A percentile compares a stretch with the other conserved stretches of the same genome.
phyloP scores from a whole-genome alignment of 257 asterid genomes.

The Solanum sitiens region DNA sequence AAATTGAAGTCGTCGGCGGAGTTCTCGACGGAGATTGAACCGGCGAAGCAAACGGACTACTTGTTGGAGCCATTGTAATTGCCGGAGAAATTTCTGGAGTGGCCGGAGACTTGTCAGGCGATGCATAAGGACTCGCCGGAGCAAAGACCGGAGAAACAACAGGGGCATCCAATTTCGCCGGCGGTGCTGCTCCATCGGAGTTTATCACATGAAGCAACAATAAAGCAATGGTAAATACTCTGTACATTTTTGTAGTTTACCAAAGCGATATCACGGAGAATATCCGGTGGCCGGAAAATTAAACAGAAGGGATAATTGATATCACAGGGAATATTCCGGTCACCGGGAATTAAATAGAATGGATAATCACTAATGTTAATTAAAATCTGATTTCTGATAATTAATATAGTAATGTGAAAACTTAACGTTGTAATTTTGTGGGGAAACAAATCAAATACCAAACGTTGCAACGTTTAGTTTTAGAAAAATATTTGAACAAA shows the following conservation, averaged over 20 bases:
- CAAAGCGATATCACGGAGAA: background rate
- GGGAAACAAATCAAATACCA: background rate
- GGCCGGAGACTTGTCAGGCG: slow-evolving; percentile 50
- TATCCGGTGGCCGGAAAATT: slow-evolving; percentile 6
- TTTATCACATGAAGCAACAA: slow-evolving; percentile 16
- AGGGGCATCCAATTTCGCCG: slow-evolving; percentile 8
- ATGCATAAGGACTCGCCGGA: slow-evolving; percentile 4
- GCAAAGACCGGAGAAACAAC: slow-evolving; percentile 18
- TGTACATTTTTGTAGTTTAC: slow-evolving; percentile 13
- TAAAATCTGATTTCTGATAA: background rate
- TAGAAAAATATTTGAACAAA: background rate
- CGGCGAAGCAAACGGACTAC: slow-evolving; percentile 30
- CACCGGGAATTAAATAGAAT: background rate
- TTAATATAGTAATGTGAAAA: slow-evolving; percentile 9
- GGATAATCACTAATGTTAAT: background rate
- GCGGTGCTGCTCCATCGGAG: slow-evolving; percentile 28
- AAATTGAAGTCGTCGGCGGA: slow-evolving; percentile 9
- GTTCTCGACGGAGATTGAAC: slow-evolving; percentile 20
- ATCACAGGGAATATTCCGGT: slow-evolving; percentile 12
- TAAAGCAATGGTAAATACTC: slow-evolving; percentile 7
- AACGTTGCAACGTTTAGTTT: slow-evolving; percentile 25
- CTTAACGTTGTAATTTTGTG: slow-evolving; percentile 29
- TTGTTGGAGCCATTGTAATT: slow-evolving; percentile 11
- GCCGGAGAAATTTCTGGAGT: slow-evolving; percentile 7
- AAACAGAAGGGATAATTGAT: background rate